phyloP scores from a whole-genome alignment of 495 filamentous ascomycete species.

The Penicillium salamii region DNA sequence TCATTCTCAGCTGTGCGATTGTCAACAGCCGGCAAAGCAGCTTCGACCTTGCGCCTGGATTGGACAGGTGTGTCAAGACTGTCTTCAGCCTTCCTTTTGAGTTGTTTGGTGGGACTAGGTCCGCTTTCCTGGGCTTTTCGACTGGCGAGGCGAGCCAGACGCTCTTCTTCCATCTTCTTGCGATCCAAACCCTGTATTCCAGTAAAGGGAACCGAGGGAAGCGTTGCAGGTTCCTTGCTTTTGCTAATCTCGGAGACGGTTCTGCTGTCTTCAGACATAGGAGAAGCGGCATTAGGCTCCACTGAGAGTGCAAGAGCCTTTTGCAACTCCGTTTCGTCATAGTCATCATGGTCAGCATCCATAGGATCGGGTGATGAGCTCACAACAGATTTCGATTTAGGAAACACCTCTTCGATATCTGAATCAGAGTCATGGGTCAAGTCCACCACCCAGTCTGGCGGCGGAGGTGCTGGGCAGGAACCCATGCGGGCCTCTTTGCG shows the following conservation, averaged over 20 bases:
- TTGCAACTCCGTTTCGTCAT: conserved; percentile 45
- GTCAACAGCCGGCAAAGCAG: too few species aligned
- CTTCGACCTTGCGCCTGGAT: too few species aligned
- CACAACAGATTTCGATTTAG: conserved; percentile 36
- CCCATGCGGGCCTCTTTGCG: neutral
- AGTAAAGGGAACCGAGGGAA: neutral
- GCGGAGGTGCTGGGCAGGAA: too few species aligned
- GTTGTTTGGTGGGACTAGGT: conserved; percentile 2
- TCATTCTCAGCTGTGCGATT: too few species aligned
- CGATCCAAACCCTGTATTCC: conserved; percentile 58
- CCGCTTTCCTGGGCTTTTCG: conserved; percentile 46
- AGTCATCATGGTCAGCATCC: conserved; percentile 12
- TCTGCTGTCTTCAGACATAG: conserved; percentile 1
- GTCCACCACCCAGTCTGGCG: conserved; percentile 22
- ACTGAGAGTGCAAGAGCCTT: conserved; percentile 54
- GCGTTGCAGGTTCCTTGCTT: too few species aligned
- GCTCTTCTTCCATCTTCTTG: conserved; percentile 82
- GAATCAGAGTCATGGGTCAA: conserved; percentile 37
- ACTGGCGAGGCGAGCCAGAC: conserved; percentile 65
- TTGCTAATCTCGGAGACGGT: neutral
- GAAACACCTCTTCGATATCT: conserved; percentile 24
- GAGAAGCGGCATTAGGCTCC: conserved; percentile 10
- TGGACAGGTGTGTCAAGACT: neutral
- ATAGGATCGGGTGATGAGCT: conserved; percentile 25
- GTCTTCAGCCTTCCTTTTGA: neutral